Evolutionary conservation across 1,284 basidiomycete genomes (phyloP), one percentile per base, ranked within the genome.

Genomic region (Cystobasidium sp.): DNA sequence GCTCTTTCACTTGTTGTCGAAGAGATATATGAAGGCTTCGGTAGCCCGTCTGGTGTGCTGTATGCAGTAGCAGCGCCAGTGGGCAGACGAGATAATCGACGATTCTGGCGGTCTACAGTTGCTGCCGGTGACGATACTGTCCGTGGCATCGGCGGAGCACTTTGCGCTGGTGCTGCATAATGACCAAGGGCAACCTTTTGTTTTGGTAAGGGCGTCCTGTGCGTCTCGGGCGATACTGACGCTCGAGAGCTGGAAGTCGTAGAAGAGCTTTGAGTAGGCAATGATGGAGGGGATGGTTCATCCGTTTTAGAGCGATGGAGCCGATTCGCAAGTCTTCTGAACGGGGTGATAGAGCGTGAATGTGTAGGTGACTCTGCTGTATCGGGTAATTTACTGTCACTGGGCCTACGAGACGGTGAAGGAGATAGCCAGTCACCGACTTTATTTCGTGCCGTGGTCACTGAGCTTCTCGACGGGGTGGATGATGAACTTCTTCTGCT

Each of bases 391-490:
- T 22, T 55, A 49, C 61, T 64, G 31, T 62, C 56, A 14, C n/a
- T 20, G 10, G n/a, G 10, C 20, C 43, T 44, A n/a, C 59, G 61
- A 7, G 31, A 49, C 6, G 64, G 64, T 2, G 56, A 61, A 8
- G 69, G 69, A 5, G 69, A 62, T 8, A 71, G 61, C 69, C 69
- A 71, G 47, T 71, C 69, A 10, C 69, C 69, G 44, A 61, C 64
- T 53, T 66, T 66, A 49, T 51, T 59, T 44, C 66, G 12, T 8
- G 55, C 43, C 41, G 53, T 59, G 6, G 66, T 22, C 4, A 49
- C 53, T 3, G 66, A 58, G 55, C 53, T 58, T 20, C 55, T 4
- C 0, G 53, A 56, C 8, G 66, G 55, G 1, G 66, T 59, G 5
- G 53, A 56, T 14, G 66, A n/a, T 16, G 66, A 68, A 41, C 66